Evolutionary conservation across 768 basidiomycete genomes (phyloP).

Genomic region (Saitozyma sp.): DNA sequence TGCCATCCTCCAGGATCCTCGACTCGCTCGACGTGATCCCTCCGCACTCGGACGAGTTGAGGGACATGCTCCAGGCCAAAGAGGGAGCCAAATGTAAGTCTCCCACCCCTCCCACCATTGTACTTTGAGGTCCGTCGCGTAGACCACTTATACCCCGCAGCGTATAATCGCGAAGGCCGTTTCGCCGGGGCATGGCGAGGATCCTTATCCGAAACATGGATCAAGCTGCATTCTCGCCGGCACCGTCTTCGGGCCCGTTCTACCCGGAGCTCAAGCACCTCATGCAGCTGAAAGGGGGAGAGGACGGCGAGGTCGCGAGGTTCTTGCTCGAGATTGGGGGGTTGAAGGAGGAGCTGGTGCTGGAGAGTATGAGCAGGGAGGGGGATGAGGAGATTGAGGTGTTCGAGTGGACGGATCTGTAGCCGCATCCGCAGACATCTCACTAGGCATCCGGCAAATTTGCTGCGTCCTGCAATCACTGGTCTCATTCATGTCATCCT

Average conservation of each 20-base stretch:
- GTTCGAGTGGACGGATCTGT: too few relatives aligned
- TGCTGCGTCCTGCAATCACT: too few relatives aligned
- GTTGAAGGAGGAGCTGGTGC: conserved; percentile 16
- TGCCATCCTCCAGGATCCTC: conserved; percentile 15
- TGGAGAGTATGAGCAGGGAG: neutral
- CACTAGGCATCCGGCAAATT: too few relatives aligned
- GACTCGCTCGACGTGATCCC: conserved; percentile 18
- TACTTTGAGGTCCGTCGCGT: too few relatives aligned
- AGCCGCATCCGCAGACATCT: too few relatives aligned
- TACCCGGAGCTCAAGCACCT: conserved; percentile 14
- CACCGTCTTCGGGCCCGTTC: neutral
- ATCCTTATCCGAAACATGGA: conserved; percentile 20
- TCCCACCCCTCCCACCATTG: too few relatives aligned
- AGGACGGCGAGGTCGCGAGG: conserved; percentile 17
- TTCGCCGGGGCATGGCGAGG: conserved; percentile 20
- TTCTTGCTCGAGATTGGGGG: conserved; percentile 26
- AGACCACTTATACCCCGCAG: conserved; percentile 7
- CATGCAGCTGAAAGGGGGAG: conserved; percentile 15
- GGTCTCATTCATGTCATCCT: too few relatives aligned
- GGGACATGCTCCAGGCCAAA: conserved; percentile 28
- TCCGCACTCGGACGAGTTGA: conserved; percentile 22
- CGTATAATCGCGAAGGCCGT: conserved; percentile 22
- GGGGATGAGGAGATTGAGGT: too few relatives aligned
- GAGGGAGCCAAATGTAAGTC: conserved; percentile 24
- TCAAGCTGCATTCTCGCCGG: conserved; percentile 25